These are phyloP conservation scores for Trichosporon sp. DNA, from an alignment of 1,284 basidiomycete genomes.

Conservation along the genomic window DNA sequence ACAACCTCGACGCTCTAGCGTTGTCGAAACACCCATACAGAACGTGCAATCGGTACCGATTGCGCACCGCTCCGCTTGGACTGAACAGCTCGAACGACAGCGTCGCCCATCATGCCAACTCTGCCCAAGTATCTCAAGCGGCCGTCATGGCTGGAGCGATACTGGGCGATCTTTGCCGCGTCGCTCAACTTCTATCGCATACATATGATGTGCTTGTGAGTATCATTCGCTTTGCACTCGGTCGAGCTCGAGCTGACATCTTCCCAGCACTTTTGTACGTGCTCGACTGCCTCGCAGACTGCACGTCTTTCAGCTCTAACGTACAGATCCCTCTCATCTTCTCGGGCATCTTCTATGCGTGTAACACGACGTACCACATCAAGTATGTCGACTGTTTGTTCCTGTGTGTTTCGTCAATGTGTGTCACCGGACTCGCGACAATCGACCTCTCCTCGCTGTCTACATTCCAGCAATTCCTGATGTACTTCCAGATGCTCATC, in stretches of 20 bases:
- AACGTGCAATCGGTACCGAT: no score
- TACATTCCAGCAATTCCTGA: slow-evolving; percentile 50
- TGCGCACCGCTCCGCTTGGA: background rate
- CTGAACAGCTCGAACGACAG: background rate
- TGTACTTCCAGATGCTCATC: slow-evolving; percentile 47
- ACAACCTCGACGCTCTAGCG: background rate
- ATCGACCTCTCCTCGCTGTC: slow-evolving; percentile 50
- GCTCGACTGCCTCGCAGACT: background rate
- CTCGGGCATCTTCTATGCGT: slow-evolving; percentile 50
- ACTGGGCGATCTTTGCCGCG: background rate
- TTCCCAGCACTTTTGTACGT: slow-evolving; percentile 41
- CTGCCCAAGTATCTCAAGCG: background rate
- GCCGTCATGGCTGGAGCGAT: background rate
- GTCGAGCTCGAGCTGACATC: background rate
- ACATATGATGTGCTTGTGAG: slow-evolving; percentile 48
- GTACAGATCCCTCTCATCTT: slow-evolving; percentile 48
- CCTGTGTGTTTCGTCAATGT: slow-evolving; percentile 51
- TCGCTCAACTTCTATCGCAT: slow-evolving; percentile 48
- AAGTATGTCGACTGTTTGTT: slow-evolving; percentile 52
- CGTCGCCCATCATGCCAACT: background rate
- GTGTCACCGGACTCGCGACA: slow-evolving; percentile 52
- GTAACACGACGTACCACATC: slow-evolving; percentile 44
- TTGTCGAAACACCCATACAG: background rate
- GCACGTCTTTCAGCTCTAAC: background rate
- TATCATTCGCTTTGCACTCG: background rate